phyloP scores from a whole-genome alignment of 225 moss, liverwort and hornwort species.

The Climacium dendroides region DNA sequence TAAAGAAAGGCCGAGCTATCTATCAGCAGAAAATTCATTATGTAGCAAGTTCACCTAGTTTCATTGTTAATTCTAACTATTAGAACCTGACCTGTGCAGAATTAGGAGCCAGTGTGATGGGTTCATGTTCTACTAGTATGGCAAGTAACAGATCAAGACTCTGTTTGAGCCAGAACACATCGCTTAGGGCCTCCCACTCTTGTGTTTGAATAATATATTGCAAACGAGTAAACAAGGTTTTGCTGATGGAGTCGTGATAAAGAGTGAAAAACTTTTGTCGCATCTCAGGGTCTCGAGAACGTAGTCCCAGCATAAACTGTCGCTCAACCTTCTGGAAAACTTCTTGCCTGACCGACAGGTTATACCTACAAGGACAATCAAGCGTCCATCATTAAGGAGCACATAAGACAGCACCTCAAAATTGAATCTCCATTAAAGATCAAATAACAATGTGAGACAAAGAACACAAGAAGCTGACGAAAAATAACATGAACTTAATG shows the following conservation, averaged over 20 bases:
- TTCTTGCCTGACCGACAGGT: constrained; percentile 80
- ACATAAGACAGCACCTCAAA: neutral
- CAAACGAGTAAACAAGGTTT: constrained; percentile 89
- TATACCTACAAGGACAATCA: constrained; percentile 45
- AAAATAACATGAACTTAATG: neutral
- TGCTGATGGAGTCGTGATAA: constrained; percentile 92
- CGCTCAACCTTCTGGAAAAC: constrained; percentile 97
- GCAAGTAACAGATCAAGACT: constrained; percentile 95
- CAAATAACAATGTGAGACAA: neutral
- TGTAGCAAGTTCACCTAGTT: neutral
- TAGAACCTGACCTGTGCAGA: constrained; percentile 79
- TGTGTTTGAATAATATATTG: constrained; percentile 96
- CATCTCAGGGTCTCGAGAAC: constrained; percentile 93
- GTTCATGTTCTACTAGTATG: constrained; percentile 96
- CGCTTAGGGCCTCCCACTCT: constrained; percentile 98
- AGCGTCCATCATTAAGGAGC: neutral
- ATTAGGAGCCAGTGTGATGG: constrained; percentile 98
- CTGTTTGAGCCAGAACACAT: constrained; percentile 99
- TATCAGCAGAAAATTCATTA: neutral
- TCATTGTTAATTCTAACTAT: neutral
- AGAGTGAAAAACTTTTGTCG: constrained; percentile 93
- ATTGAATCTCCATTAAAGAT: neutral
- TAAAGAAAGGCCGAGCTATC: neutral
- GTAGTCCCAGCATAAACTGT: constrained; percentile 91
- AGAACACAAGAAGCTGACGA: neutral